Evolutionary conservation across 257 asterid genomes (phyloP).

Genomic region (Solanum chaucha): DNA sequence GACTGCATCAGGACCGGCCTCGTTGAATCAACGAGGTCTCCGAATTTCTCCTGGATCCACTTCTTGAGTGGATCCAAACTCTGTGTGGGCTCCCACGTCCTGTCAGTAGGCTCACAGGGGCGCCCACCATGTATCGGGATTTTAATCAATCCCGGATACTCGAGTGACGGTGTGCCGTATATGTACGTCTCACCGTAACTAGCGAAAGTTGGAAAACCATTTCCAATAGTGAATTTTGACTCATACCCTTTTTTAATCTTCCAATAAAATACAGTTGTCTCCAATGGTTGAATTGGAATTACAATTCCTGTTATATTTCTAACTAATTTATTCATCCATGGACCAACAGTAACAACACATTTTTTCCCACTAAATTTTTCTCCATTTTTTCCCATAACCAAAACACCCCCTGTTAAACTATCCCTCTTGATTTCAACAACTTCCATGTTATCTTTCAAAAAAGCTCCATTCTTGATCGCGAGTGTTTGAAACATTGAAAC

Average conservation of each 20-base stretch:
- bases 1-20: conserved; percentile 55
- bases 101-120: conserved; percentile 51
- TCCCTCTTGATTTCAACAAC: conserved; percentile 33
- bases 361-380: conserved; percentile 27
- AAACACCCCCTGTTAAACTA: conserved; percentile 13
- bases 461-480: conserved; percentile 51
- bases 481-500: conserved; percentile 88
- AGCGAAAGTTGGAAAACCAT: conserved; percentile 72
- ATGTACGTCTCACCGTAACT: conserved; percentile 67
- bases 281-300: conserved; percentile 74
- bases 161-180: conserved; percentile 84
- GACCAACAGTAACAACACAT: conserved; percentile 73
- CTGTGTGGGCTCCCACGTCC: conserved; percentile 45
- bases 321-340: conserved; percentile 58
- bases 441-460: conserved; percentile 38
- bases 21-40: conserved; percentile 30
- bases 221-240: conserved; percentile 47
- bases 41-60: conserved; percentile 51
- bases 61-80: conserved; percentile 6
- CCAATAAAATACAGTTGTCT: conserved; percentile 65
- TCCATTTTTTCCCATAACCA: conserved; percentile 20
- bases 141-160: conserved; percentile 77
- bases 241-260: conserved; percentile 55
- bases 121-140: conserved; percentile 62
- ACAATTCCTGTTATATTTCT: conserved; percentile 24